Conservation (phyloP, 2,329 filamentous ascomycete species). For the Aspergillus sp. region DNA sequence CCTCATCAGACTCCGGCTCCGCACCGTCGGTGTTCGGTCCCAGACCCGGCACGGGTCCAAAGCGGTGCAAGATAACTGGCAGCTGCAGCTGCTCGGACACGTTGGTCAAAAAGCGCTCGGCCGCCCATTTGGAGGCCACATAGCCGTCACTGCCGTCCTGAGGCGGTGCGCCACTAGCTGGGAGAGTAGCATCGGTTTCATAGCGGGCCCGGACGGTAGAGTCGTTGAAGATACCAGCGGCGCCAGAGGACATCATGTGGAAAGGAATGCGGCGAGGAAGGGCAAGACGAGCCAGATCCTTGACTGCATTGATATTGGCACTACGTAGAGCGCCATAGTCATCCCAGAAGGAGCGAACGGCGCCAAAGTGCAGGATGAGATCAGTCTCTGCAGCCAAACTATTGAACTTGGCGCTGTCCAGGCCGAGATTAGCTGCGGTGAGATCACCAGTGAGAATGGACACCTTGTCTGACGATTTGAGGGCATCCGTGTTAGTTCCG, state of each 20-base stretch:
- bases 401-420: not conserved
- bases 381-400: not conserved
- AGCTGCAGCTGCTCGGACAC: too few species aligned
- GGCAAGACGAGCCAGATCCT: not conserved
- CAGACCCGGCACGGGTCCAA: too few species aligned
- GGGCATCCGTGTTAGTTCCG: too few species aligned
- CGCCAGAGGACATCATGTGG: constrained; percentile 4
- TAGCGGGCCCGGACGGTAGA: not conserved
- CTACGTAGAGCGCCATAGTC: not conserved
- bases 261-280: not conserved
- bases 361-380: constrained; percentile 2
- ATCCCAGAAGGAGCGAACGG: constrained; percentile 1
- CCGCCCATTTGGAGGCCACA: not conserved
- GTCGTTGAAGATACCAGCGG: not conserved
- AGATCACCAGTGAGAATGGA: not conserved
- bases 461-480: too few species aligned
- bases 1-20: too few species aligned
- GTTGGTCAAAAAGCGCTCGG: not conserved
- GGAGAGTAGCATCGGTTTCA: too few species aligned
- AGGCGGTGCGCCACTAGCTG: not conserved
- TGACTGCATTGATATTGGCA: constrained; percentile 1
- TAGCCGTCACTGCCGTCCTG: not conserved
- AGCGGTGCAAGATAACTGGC: too few species aligned
- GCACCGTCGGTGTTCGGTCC: too few species aligned
- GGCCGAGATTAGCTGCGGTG: not conserved